These are phyloP conservation scores for Pyricularia sp. DNA, from an alignment of 2,329 filamentous ascomycete genomes.

Conservation along the genomic window DNA sequence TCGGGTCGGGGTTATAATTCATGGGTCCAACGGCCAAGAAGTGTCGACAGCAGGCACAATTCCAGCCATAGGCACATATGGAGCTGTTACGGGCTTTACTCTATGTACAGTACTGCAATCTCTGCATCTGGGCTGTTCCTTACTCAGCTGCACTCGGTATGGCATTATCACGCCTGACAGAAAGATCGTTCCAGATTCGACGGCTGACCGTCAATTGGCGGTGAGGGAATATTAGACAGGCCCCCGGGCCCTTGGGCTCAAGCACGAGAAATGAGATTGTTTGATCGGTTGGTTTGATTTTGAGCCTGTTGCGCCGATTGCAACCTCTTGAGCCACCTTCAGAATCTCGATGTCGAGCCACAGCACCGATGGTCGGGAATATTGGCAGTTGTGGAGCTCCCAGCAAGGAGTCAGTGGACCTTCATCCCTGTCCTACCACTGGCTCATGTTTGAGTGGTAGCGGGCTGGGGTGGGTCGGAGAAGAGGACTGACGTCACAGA, in stretches of 20 bases:
- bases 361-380: neutral
- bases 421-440: neutral
- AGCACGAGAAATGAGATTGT: neutral
- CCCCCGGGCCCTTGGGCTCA: neutral
- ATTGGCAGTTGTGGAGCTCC: neutral
- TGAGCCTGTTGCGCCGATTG: neutral
- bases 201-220: neutral
- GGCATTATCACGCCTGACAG: neutral
- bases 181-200: neutral
- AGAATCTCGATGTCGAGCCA: neutral
- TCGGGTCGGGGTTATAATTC: neutral
- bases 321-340: neutral
- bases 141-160: neutral
- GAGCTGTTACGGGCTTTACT: no score
- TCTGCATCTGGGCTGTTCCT: neutral
- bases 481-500: neutral
- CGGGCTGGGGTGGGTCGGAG: neutral
- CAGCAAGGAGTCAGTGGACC: neutral
- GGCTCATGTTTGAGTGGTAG: neutral
- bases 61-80: neutral
- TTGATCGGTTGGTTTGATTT: neutral
- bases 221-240: neutral
- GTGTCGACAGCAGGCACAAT: neutral
- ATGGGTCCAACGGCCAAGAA: neutral
- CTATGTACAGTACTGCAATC: neutral